Percentiles rank a stretch among this genome's conserved stretches.
phyloP scores from a whole-genome alignment of 1,139 yeast species.

The Pichia sorboxylosa region DNA sequence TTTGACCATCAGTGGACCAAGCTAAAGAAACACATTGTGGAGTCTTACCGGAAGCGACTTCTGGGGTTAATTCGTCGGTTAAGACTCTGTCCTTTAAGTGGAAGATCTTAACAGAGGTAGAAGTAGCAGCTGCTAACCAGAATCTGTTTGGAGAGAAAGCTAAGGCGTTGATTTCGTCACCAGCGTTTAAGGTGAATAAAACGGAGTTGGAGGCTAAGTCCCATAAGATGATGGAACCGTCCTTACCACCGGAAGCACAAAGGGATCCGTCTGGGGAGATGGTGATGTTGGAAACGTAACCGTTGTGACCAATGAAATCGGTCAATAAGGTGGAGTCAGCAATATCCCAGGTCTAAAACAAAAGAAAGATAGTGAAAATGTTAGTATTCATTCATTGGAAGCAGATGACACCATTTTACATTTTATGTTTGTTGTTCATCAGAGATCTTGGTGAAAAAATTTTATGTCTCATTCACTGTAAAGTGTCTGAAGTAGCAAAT shows the following conservation, averaged over 20 bases:
- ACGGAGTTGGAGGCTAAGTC: conserved; percentile 83
- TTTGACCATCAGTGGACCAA: conserved; percentile 99
- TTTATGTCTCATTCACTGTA: conserved; percentile 85
- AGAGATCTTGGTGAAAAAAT: conserved; percentile 99
- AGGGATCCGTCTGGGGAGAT: conserved; percentile 99
- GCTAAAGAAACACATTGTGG: conserved; percentile 98
- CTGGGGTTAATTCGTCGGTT: conserved; percentile 98
- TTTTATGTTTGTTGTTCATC: conserved; percentile 30
- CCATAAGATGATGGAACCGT: conserved; percentile 98
- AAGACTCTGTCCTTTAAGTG: conserved; percentile 92
- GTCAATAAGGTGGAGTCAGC: conserved; percentile 65
- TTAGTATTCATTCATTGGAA: conserved; percentile 12
- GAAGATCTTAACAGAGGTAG: conserved; percentile 96
- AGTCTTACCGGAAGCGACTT: conserved; percentile 91
- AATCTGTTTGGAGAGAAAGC: conserved; percentile 99
- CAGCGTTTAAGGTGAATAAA: conserved; percentile 89
- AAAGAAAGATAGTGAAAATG: conserved; percentile 5
- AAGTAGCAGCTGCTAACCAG: conserved; percentile 99
- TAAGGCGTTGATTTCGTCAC: conserved; percentile 95
- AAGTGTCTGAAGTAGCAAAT: conserved; percentile 99
- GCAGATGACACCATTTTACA: background rate
- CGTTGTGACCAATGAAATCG: conserved; percentile 99
- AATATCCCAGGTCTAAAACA: conserved; percentile 84
- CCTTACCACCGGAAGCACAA: conserved; percentile 99
- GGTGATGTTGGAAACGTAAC: conserved; percentile 95